phyloP scores from a whole-genome alignment of 2,329 filamentous ascomycete genomes.

The Meredithiella fracta region DNA sequence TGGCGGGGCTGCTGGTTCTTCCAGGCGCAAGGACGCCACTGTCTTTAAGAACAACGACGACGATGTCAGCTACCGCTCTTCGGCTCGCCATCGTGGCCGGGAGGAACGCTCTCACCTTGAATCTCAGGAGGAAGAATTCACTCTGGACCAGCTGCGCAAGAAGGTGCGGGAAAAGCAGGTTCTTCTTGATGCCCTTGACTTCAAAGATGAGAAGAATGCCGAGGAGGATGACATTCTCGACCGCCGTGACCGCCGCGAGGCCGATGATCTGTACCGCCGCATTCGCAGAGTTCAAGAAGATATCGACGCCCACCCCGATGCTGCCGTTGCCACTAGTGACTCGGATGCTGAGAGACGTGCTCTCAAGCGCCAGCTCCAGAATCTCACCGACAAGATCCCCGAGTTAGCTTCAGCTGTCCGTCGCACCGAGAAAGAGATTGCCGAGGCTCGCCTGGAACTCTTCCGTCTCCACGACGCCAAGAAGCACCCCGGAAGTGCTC shows the following conservation, averaged over 20 bases:
- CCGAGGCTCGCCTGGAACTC: slow-evolving; percentile 77
- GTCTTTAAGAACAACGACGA: slow-evolving; percentile 96
- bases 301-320: slow-evolving; percentile 77
- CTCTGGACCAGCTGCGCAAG: slow-evolving; percentile 76
- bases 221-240: slow-evolving; percentile 91
- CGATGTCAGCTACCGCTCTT: slow-evolving; percentile 80
- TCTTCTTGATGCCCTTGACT: slow-evolving; percentile 87
- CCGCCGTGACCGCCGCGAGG: slow-evolving; percentile 74
- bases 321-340: slow-evolving; percentile 51
- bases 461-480: slow-evolving; percentile 92
- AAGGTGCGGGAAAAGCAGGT: slow-evolving; percentile 89
- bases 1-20: slow-evolving; percentile 39
- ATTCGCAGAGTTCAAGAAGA: slow-evolving; percentile 87
- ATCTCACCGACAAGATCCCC: slow-evolving; percentile 74
- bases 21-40: slow-evolving; percentile 74
- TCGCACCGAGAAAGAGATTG: slow-evolving; percentile 78
- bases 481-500: slow-evolving; percentile 65
- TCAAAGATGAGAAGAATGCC: slow-evolving; percentile 73
- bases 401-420: slow-evolving; percentile 85
- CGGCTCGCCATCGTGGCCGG: slow-evolving; percentile 63
- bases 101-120: slow-evolving; percentile 65
- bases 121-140: slow-evolving; percentile 53
- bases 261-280: slow-evolving; percentile 83
- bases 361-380: slow-evolving; percentile 78
- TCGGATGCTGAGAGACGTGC: slow-evolving; percentile 76